These are phyloP conservation scores for Russula sp. DNA, from an alignment of 768 basidiomycete genomes.

Conservation along the genomic window DNA sequence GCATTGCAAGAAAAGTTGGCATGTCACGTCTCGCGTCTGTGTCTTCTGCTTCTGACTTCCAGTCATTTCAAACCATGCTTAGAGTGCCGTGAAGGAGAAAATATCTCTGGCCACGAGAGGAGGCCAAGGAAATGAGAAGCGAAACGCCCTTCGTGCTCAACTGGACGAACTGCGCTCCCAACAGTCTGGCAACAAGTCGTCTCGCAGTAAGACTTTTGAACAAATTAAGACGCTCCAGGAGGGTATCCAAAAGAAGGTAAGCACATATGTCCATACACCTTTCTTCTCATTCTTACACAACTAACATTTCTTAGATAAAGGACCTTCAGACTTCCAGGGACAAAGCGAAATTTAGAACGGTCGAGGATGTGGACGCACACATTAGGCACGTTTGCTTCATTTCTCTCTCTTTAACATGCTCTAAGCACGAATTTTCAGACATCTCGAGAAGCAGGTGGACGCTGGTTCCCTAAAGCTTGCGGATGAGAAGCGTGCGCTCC, in stretches of 20 bases:
- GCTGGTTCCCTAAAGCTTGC: conserved; percentile 88
- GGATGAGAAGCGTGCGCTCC: conserved; percentile 93
- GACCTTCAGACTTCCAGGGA: conserved; percentile 78
- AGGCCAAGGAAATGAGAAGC: conserved; percentile 65
- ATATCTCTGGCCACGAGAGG: conserved; percentile 61
- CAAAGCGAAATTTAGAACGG: conserved; percentile 76
- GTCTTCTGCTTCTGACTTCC: neutral
- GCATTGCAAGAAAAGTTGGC: conserved; percentile 76
- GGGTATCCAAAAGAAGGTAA: conserved; percentile 74
- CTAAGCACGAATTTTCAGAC: conserved; percentile 43
- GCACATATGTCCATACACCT: conserved; percentile 6
- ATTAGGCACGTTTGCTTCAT: conserved; percentile 60
- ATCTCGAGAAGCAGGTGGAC: conserved; percentile 87
- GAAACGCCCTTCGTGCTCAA: conserved; percentile 71
- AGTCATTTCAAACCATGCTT: conserved; percentile 32
- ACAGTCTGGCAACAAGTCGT: conserved; percentile 73
- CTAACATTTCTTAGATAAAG: conserved; percentile 57
- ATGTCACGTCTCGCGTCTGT: conserved; percentile 37
- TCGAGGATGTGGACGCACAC: conserved; percentile 82
- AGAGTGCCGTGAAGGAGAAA: conserved; percentile 75
- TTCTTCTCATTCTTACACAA: conserved; percentile 10
- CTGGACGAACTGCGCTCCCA: conserved; percentile 73
- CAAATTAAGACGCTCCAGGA: conserved; percentile 81
- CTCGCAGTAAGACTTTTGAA: conserved; percentile 67
- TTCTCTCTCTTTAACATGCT: conserved; percentile 17